These are phyloP conservation scores for Durotheca rogersii DNA, from an alignment of 495 filamentous ascomycete genomes.

Conservation along the genomic window DNA sequence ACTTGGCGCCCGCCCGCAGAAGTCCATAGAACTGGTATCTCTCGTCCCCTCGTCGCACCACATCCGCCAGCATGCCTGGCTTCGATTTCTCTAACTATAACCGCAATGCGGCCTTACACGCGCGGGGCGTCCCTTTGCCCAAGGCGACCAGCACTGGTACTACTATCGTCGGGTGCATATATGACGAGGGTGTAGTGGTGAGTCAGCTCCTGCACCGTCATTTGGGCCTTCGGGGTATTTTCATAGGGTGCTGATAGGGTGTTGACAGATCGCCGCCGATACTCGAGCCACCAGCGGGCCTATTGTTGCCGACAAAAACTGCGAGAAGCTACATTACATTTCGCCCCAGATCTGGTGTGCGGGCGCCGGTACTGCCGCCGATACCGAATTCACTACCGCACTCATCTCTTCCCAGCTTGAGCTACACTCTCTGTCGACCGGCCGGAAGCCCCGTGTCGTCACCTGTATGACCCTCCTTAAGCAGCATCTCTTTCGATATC, in stretches of 20 bases:
- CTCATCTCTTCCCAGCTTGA: constrained; percentile 98
- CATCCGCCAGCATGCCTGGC: constrained; percentile 73
- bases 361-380: constrained; percentile 94
- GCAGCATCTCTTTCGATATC: constrained; percentile 97
- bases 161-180: constrained; percentile 98
- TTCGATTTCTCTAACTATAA: constrained; percentile 99
- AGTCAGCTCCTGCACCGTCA: constrained; percentile 30
- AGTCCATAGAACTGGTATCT: background rate
- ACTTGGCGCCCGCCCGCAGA: background rate
- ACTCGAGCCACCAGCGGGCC: constrained; percentile 96
- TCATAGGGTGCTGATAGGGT: constrained; percentile 3
- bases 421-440: constrained; percentile 90
- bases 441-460: constrained; percentile 93
- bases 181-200: constrained; percentile 92
- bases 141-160: constrained; percentile 99
- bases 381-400: constrained; percentile 98
- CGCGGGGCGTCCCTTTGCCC: constrained; percentile 86
- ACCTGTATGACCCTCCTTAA: constrained; percentile 99
- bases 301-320: constrained; percentile 99
- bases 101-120: constrained; percentile 93
- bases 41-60: constrained; percentile 1
- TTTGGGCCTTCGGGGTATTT: background rate
- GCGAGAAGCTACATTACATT: constrained; percentile 99
- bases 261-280: constrained; percentile 81
- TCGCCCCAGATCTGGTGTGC: constrained; percentile 99